phyloP scores from a whole-genome alignment of 129 eudicot genomes.

The Lonicera japonica region DNA sequence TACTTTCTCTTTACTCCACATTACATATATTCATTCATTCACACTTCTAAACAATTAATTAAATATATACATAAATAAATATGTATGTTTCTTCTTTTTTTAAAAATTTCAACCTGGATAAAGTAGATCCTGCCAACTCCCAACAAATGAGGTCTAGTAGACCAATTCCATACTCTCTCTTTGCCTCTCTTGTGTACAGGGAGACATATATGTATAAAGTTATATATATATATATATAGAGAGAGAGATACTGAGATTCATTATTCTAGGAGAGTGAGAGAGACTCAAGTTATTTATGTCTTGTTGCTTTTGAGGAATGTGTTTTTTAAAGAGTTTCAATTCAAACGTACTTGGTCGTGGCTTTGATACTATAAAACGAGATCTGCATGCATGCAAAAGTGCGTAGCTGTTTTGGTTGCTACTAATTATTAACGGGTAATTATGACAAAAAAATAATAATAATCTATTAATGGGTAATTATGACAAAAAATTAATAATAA shows the following conservation, averaged over 20 bases:
- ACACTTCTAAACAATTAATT: slow-evolving; percentile 1
- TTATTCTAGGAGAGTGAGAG: neutral
- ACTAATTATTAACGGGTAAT: too few species aligned
- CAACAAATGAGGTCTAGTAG: slow-evolving; percentile 14
- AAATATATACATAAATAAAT: too few species aligned
- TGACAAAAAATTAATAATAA: too few species aligned
- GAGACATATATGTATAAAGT: too few species aligned
- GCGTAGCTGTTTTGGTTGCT: too few species aligned
- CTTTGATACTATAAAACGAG: neutral
- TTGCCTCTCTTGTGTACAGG: neutral
- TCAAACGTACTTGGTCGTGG: slow-evolving; percentile 12
- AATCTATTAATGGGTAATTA: too few species aligned
- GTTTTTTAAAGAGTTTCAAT: slow-evolving; percentile 25
- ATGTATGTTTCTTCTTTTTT: neutral
- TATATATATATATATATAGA: slow-evolving; percentile 13
- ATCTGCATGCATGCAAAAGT: too few species aligned
- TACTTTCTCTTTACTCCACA: slow-evolving; percentile 31
- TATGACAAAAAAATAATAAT: too few species aligned
- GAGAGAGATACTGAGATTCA: slow-evolving; percentile 12
- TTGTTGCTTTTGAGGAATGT: slow-evolving; percentile 40
- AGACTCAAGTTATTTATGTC: slow-evolving; percentile 22
- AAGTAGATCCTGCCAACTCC: slow-evolving; percentile 32
- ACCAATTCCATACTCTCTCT: slow-evolving; percentile 24
- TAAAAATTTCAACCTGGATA: slow-evolving; percentile 18
- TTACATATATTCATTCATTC: slow-evolving; percentile 5